Base-by-base conservation (phyloP, 2,329 filamentous ascomycete genomes). In the Tricladium varicosporioides region DNA sequence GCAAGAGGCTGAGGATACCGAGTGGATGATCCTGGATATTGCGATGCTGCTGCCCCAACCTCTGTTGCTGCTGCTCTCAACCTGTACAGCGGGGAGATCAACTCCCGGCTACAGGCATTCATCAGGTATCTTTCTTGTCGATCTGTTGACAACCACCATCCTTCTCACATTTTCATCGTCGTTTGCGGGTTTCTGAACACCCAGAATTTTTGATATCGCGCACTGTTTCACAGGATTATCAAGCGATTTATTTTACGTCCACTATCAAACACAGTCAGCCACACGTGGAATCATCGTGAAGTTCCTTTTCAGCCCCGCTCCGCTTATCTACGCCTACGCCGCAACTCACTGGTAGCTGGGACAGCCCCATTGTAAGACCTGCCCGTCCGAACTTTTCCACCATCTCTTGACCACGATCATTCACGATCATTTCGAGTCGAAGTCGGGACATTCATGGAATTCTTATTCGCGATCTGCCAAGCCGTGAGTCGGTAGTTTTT, bases 401-500 rank as follows among this genome's bases (percentile, higher is more conserved):
- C 31, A n/a, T n/a, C 33, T 19, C 44, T 48, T 32, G 5, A 8
- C 22, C 14, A 18, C 19, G 22, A 15, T 13, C 13, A 10, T 46
- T 36, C 16, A 11, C 19, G 11, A 19, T 31, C 13, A 18, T 16
- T 13, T 18, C 19, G 16, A 31, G 22, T 18, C 49, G 43, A 51
- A 22, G 16, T 36, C 42, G 31, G 19, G 16, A 46, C n/a, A 58
- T 62, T 55, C 42, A 64, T 64, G 60, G 60, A 61, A 59, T 48
- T 18, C 46, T 50, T 46, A 51, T 10, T 40, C 50, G 27, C 19
- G 2, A 32, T 15, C 18, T 42, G 31, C 54, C 49, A 59, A 57
- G 50, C 59, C 36, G 48, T 57, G 43, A 49, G 22, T 59, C 57
- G 60, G 60, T 57, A 61, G 58, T 53, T 19, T 50, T 43, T 58